Evolutionary conservation across 768 basidiomycete genomes (phyloP).

Genomic region (Amanita rubescens): DNA sequence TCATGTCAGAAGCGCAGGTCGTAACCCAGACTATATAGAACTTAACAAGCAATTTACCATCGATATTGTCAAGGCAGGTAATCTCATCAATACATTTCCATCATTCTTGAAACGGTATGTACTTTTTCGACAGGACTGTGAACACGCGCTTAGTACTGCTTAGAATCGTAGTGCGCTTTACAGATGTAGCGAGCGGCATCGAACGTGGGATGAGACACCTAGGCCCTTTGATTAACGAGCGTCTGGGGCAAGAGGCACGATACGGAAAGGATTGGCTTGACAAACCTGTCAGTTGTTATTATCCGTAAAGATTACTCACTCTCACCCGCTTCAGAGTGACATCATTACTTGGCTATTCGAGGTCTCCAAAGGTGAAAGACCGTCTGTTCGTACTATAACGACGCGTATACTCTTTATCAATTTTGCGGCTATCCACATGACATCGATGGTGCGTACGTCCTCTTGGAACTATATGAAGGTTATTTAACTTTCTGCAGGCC

Average conservation of each 20-base stretch:
- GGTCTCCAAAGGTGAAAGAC: slow-evolving; percentile 22
- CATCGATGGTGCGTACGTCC: slow-evolving; percentile 24
- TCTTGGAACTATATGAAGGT: neutral
- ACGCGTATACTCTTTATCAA: slow-evolving; percentile 30
- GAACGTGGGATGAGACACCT: slow-evolving; percentile 17
- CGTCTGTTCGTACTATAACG: slow-evolving; percentile 23
- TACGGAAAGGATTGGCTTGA: slow-evolving; percentile 22
- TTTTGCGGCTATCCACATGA: slow-evolving; percentile 37
- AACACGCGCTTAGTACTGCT: neutral
- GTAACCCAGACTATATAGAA: slow-evolving; percentile 14
- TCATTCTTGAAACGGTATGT: slow-evolving; percentile 17
- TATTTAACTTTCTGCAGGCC: slow-evolving; percentile 17
- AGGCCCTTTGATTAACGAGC: slow-evolving; percentile 20
- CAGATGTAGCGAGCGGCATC: slow-evolving; percentile 4
- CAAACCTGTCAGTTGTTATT: slow-evolving; percentile 18
- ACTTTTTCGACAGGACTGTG: neutral
- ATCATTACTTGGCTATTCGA: slow-evolving; percentile 42
- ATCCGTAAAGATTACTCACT: neutral
- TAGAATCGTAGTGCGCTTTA: slow-evolving; percentile 13
- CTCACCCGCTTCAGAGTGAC: slow-evolving; percentile 27
- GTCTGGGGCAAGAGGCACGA: slow-evolving; percentile 16
- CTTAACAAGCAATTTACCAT: slow-evolving; percentile 14
- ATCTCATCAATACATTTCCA: slow-evolving; percentile 19
- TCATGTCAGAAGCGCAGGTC: slow-evolving; percentile 8
- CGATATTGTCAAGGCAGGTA: slow-evolving; percentile 14